phyloP scores from a whole-genome alignment of 2,329 filamentous ascomycete species.

The Cytospora piceae region DNA sequence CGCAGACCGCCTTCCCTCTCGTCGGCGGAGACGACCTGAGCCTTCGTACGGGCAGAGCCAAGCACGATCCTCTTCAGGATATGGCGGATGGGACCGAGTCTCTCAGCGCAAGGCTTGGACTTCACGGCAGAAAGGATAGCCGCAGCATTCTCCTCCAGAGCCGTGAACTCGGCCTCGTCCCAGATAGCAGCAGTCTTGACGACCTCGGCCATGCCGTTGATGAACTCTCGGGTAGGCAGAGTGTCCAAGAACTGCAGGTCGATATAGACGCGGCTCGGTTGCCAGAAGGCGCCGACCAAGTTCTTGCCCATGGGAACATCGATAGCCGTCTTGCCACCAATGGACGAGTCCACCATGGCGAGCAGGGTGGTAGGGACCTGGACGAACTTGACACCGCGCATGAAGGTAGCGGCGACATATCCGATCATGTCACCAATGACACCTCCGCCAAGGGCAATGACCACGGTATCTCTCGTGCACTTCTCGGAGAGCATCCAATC shows the following conservation, averaged over 20 bases:
- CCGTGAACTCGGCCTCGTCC: conserved; percentile 83
- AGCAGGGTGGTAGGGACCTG: conserved; percentile 95
- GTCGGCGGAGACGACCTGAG: conserved; percentile 89
- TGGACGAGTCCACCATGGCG: conserved; percentile 97
- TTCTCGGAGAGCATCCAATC: conserved; percentile 93
- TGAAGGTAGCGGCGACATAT: conserved; percentile 96
- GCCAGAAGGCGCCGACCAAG: conserved; percentile 94
- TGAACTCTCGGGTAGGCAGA: conserved; percentile 86
- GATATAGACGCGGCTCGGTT: conserved; percentile 91
- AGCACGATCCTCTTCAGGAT: conserved; percentile 80
- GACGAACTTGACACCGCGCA: conserved; percentile 94
- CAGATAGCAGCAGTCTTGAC: conserved; percentile 98
- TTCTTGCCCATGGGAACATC: conserved; percentile 97
- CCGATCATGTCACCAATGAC: conserved; percentile 99
- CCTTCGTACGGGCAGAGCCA: conserved; percentile 91
- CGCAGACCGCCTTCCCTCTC: conserved; percentile 92
- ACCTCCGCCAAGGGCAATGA: conserved; percentile 92
- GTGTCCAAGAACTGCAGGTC: conserved; percentile 91
- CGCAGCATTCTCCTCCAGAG: conserved; percentile 80
- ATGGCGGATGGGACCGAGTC: conserved; percentile 69
- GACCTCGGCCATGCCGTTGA: conserved; percentile 99
- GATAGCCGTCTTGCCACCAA: conserved; percentile 97
- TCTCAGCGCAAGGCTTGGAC: conserved; percentile 51
- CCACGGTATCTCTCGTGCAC: conserved; percentile 93
- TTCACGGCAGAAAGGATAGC: conserved; percentile 75